Evolutionary conservation across 2,329 filamentous ascomycete species (phyloP).

Genomic region (Elsinoe arachidis): DNA sequence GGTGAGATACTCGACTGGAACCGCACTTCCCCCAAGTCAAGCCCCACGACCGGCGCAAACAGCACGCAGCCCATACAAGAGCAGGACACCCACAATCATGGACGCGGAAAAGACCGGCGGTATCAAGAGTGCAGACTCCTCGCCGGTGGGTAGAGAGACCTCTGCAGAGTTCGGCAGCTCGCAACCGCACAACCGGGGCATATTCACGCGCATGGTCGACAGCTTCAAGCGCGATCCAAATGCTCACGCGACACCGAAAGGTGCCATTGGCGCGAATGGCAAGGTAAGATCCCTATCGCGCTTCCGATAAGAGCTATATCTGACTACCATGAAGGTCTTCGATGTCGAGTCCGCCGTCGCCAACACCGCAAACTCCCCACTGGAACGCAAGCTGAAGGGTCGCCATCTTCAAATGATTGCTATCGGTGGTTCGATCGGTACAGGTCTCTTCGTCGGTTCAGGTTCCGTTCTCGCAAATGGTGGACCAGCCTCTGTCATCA

Average conservation of each 20-base stretch:
- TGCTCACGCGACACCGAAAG: slow-evolving; percentile 43
- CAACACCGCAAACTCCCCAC: slow-evolving; percentile 63
- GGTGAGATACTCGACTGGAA: neutral
- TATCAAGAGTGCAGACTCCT: slow-evolving; percentile 11
- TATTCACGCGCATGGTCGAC: slow-evolving; percentile 40
- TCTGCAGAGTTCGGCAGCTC: neutral
- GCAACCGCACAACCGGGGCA: neutral
- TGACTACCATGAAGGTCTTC: slow-evolving; percentile 33
- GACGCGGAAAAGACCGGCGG: slow-evolving; percentile 8
- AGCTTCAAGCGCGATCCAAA: slow-evolving; percentile 56
- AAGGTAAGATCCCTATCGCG: slow-evolving; percentile 21
- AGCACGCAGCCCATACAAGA: neutral
- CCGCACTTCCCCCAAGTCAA: neutral
- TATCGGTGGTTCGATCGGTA: slow-evolving; percentile 73
- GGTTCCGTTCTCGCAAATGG: slow-evolving; percentile 25
- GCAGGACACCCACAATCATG: slow-evolving; percentile 1
- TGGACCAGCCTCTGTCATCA: slow-evolving; percentile 28
- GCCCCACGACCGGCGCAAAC: too few species aligned
- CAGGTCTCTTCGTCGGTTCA: slow-evolving; percentile 29
- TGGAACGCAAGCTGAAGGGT: slow-evolving; percentile 67
- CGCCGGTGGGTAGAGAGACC: neutral
- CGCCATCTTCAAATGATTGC: slow-evolving; percentile 96
- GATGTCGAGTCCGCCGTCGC: slow-evolving; percentile 54
- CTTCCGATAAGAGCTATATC: neutral
- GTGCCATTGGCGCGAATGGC: slow-evolving; percentile 42